Base-by-base conservation (phyloP, 371 early-diverging fungal genomes). In the Saksenaea oblongispora region DNA sequence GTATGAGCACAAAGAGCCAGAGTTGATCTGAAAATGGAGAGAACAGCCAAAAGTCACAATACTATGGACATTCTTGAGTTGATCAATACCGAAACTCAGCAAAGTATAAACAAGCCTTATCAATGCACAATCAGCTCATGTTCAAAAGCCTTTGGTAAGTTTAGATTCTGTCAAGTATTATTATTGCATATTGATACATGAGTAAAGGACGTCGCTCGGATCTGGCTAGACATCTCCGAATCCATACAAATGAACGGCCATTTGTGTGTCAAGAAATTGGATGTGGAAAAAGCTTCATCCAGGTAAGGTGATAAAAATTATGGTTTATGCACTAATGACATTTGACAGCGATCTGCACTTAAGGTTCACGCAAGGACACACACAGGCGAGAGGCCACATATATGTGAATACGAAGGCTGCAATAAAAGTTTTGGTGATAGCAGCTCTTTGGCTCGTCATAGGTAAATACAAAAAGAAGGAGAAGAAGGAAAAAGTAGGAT, bases 211-310 rank as follows among this genome's bases (percentile, higher is more conserved):
- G 81, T 53, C 72, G 90, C 66, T 91, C 91, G 27, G 93, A 92
- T 65, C 81, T 92, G n/a, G 86, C 86, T 53, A 83, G 93, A 56
- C 93, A 92, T 72, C 83, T 78, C 15, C 84, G 93, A 44, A 92
- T 92, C 64, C 93, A 92, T 72, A 91, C 90, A 8, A 88, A 89
- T 57, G 91, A 89, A 63, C 71, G 77, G 75, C 91, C 91, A 2
- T 91, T 87, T 71, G 70, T 80, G 51, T 91, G 93, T 72, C 64
- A 68, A 37, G 86, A 83, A 63, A 74, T 73, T 34, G 84, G 79
- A 42, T 93, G 93, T 71, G 82, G 84, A 61, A 93, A 93, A 76
- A 85, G 87, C 56, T 93, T 93, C 59, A 89, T 93, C 72, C 93
- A 91, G 63, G 74, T 74, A 62, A 53, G 42, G 22, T 35, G 26